phyloP scores from a whole-genome alignment of 2,329 filamentous ascomycete genomes.

The Xylariaceae sp. region DNA sequence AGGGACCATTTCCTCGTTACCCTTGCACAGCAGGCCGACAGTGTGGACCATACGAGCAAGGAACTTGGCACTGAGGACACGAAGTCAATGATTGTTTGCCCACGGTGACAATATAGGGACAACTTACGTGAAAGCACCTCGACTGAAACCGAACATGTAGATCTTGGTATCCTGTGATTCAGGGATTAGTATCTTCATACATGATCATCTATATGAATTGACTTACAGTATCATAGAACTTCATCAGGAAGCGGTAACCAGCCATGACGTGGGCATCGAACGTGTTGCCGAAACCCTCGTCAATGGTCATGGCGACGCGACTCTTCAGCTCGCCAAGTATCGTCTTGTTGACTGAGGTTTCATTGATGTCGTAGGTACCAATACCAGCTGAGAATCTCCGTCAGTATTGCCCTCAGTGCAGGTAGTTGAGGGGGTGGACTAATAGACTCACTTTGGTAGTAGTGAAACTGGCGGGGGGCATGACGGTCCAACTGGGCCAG shows the following conservation, averaged over 20 bases:
- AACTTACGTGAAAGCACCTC: conserved; percentile 43
- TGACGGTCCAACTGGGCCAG: conserved; percentile 43
- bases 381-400: conserved; percentile 38
- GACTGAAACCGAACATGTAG: conserved; percentile 51
- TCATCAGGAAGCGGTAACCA: conserved; percentile 51
- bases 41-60: conserved; percentile 47
- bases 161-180: conserved; percentile 40
- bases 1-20: conserved; percentile 49
- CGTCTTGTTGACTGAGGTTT: conserved; percentile 38
- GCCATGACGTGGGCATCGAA: conserved; percentile 49
- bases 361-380: conserved; percentile 44
- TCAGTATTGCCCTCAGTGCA: neutral
- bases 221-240: conserved; percentile 40
- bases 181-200: neutral
- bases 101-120: neutral
- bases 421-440: neutral
- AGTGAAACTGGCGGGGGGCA: conserved; percentile 41
- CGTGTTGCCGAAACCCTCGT: conserved; percentile 41
- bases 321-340: conserved; percentile 33
- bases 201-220: too few relatives aligned
- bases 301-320: conserved; percentile 37
- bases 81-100: neutral
- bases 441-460: conserved; percentile 41
- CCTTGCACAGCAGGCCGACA: conserved; percentile 45
- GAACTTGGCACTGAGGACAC: conserved; percentile 38